Evolutionary conservation across 1,284 basidiomycete species (phyloP).

Genomic region (Inonotus hispidus): DNA sequence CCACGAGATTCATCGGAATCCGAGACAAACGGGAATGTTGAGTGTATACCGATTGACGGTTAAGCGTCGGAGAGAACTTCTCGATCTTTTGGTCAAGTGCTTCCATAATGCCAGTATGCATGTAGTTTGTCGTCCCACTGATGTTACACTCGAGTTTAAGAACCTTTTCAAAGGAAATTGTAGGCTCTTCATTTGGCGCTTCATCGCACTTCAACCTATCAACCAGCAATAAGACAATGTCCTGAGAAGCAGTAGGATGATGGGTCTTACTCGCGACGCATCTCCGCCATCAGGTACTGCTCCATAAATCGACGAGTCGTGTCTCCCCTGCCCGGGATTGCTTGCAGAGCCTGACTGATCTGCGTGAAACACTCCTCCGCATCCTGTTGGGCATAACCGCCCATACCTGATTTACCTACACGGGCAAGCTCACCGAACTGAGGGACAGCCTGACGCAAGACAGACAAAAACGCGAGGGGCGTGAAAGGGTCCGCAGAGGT

Average conservation of each 20-base stretch:
- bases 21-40: slow-evolving; percentile 81
- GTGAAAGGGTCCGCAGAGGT: slow-evolving; percentile 75
- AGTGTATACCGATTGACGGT: slow-evolving; percentile 80
- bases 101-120: slow-evolving; percentile 83
- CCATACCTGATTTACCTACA: slow-evolving; percentile 40
- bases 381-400: slow-evolving; percentile 87
- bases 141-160: slow-evolving; percentile 96
- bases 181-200: slow-evolving; percentile 71
- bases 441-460: slow-evolving; percentile 77
- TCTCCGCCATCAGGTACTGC: slow-evolving; percentile 78
- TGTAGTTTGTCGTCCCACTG: slow-evolving; percentile 78
- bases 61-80: slow-evolving; percentile 78
- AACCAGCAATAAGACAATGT: slow-evolving; percentile 5
- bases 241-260: slow-evolving; percentile 9
- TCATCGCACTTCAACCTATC: slow-evolving; percentile 73
- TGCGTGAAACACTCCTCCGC: slow-evolving; percentile 94
- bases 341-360: slow-evolving; percentile 75
- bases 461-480: slow-evolving; percentile 67
- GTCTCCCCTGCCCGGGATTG: slow-evolving; percentile 39
- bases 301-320: slow-evolving; percentile 61
- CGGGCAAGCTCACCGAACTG: slow-evolving; percentile 80
- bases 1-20: slow-evolving; percentile 79
- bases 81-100: slow-evolving; percentile 82
- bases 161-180: slow-evolving; percentile 65
- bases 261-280: slow-evolving; percentile 71